These are phyloP conservation scores for Trapa bicornis DNA, from an alignment of 345 rosid species.

Conservation along the genomic window DNA sequence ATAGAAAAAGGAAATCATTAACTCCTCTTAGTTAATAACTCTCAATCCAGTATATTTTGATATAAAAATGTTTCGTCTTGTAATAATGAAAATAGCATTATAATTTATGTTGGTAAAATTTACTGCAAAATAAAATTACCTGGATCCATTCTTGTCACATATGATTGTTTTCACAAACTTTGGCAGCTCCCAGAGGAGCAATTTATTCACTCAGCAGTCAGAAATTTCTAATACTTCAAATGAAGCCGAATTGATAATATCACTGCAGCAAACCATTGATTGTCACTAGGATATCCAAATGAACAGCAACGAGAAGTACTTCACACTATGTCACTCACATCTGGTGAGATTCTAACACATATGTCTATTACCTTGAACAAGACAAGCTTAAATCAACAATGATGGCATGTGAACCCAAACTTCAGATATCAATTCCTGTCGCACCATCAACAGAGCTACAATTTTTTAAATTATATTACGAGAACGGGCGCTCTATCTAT, in stretches of 20 bases:
- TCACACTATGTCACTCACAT: neutral
- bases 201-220: neutral
- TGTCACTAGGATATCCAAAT: neutral
- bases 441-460: neutral
- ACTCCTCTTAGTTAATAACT: no score
- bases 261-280: neutral
- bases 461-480: neutral
- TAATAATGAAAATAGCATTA: no score
- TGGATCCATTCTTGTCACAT: no score
- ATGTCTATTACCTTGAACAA: neutral
- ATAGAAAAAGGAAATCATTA: neutral
- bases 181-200: no score
- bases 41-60: no score
- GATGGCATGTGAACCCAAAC: neutral
- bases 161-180: no score
- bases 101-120: no score
- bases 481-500: neutral
- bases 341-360: neutral
- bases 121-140: no score
- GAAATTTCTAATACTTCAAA: no score
- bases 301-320: neutral
- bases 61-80: no score
- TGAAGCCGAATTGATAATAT: no score
- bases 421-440: neutral
- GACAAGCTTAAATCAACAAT: neutral